phyloP scores from a whole-genome alignment of 1,284 basidiomycete genomes.

The Hemileia vastatrix region DNA sequence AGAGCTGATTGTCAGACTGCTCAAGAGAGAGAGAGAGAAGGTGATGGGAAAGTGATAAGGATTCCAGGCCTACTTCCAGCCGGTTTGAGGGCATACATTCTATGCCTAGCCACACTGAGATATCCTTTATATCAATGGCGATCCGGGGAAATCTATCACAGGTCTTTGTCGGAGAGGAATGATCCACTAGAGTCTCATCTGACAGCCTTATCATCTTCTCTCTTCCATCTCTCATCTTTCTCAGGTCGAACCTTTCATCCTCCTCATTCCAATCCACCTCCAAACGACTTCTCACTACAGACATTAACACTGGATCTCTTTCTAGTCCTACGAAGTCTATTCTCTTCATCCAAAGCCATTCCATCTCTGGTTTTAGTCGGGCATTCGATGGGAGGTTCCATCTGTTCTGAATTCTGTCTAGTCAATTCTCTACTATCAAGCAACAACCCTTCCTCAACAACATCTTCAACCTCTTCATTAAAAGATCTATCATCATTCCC shows the following conservation, averaged over 20 bases:
- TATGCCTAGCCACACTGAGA: no score
- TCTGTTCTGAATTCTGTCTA: not conserved
- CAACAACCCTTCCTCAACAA: not conserved
- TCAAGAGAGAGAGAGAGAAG: no score
- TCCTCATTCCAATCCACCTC: not conserved
- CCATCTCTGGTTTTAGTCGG: slow-evolving; percentile 38
- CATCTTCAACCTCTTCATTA: not conserved
- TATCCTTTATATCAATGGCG: no score
- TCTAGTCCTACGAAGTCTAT: slow-evolving; percentile 29
- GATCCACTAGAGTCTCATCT: not conserved
- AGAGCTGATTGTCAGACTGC: not conserved
- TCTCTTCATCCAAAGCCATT: slow-evolving; percentile 26
- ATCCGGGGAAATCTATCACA: no score
- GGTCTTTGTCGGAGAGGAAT: no score
- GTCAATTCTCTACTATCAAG: not conserved
- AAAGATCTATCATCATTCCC: slow-evolving; percentile 48
- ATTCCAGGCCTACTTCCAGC: no score
- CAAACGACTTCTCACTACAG: slow-evolving; percentile 33
- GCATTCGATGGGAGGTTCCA: slow-evolving; percentile 46
- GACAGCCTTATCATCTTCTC: no score
- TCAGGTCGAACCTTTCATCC: no score
- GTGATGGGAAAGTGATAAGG: no score
- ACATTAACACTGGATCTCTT: slow-evolving; percentile 31
- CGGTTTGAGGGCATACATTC: no score
- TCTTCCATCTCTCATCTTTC: no score